Evolutionary conservation across 768 basidiomycete species (phyloP), one percentile per base, ranked within the genome.

Genomic region (Termitomyces sp.): DNA sequence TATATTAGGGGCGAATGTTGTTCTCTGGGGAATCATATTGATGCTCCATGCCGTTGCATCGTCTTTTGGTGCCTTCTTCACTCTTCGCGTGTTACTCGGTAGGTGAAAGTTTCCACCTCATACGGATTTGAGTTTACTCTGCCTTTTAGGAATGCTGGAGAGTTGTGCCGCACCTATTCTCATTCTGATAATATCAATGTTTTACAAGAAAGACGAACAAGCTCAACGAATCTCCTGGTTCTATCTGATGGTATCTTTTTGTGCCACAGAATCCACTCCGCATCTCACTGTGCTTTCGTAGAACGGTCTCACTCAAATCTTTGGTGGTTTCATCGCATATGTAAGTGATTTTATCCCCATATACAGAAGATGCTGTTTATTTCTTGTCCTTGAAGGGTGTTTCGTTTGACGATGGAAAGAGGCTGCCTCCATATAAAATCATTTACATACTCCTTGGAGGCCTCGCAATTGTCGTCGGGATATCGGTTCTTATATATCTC

Each of bases 131-230:
- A 27, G n/a, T 31, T 10, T 24, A 53, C 9, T 26, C 41, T n/a
- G 9, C 4, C 49, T 20, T 46, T 1, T 34, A 86, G 85, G 85
- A 39, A 85, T 86, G 85, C 81, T 81, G 64, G 86, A 88, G 67
- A 78, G 77, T 60, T 85, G 84, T 63, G 86, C 86, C 14, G 78
- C 83, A 5, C 86, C 86, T 0, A 82, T 77, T 61, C 71, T 87
- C 34, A 82, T 87, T 67, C 69, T 86, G 52, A 77, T 86, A 39
- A 77, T 86, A 42, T 79, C 82, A 10, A 84, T 85, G 80, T 87
- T 86, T 64, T 87, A 86, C 70, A 83, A 81, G 73, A 86, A 86
- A 69, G 72, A 83, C 51, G 85, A 86, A 62, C 84, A 87, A 73
- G 83, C 81, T 0, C 76, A 72, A 18, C 76, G 85, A 7, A 81